A percentile compares a stretch with the other conserved stretches of the same genome.
Conservation (phyloP, 225 moss, liverwort and hornwort genomes). For the Pleurozium schreberi region DNA sequence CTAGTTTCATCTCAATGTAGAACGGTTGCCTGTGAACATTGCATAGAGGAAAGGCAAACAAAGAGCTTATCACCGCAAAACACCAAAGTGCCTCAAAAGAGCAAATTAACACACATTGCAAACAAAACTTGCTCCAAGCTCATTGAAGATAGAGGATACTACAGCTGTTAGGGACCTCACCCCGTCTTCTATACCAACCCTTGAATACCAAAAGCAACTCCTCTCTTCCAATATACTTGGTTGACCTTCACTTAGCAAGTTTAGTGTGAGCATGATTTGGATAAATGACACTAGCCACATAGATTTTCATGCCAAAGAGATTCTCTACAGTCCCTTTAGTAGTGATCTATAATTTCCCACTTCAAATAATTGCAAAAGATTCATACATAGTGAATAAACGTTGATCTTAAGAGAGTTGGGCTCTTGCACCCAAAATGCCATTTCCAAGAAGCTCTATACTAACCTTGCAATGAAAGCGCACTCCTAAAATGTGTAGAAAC, state of each 20-base stretch:
- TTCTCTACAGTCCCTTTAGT: neutral
- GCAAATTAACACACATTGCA: neutral
- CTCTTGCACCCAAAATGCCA: neutral
- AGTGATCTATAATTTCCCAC: neutral
- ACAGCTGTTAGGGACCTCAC: neutral
- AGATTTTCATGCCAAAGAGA: neutral
- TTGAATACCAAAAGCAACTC: neutral
- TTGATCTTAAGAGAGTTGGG: neutral
- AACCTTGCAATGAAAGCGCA: neutral
- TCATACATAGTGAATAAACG: neutral
- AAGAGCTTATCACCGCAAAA: neutral
- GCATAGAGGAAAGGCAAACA: neutral
- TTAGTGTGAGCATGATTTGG: neutral
- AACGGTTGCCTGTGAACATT: neutral
- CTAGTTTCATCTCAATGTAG: constrained; percentile 15
- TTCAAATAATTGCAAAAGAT: neutral
- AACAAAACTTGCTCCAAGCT: neutral
- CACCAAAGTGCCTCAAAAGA: neutral
- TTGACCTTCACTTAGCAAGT: neutral
- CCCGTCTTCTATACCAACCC: neutral
- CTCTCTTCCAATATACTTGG: neutral
- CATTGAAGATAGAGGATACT: neutral
- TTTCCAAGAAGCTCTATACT: neutral
- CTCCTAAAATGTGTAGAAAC: neutral
- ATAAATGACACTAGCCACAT: neutral